Base-by-base conservation (phyloP, 129 eudicot genomes). In the Calendula officinalis region DNA sequence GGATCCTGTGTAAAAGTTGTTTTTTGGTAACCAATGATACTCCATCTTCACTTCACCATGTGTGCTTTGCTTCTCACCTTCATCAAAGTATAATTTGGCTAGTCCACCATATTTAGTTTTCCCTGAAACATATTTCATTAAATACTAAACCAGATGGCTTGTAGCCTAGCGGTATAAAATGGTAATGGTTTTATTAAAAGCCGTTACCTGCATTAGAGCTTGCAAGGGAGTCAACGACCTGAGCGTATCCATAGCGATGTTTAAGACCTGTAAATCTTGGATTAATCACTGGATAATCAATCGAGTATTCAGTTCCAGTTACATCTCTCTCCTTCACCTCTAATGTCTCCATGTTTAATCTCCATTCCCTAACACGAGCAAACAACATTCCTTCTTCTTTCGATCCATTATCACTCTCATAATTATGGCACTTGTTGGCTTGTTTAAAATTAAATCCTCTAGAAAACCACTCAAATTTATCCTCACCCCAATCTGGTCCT, bases 71-170 rank as follows among this genome's bases (percentile, higher is more conserved):
- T 71, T 34, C 14, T 51, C 40, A 3, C 78, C 73, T 64, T 83
- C 73, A 62, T 78, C 76, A 39, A 87, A 73, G 66, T 78, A 68
- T 36, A 83, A 73, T 71, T 81, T 87, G 7, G 85, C 85, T 10
- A 78, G 54, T 27, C 87, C 90, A 47, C 90, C 95, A 50, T 77
- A 87, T 67, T 83, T 86, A 6, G 80, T 33, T 43, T 53, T 62
- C 49, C 48, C 77, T 62, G 47, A 22, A 22, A 22, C 30, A 22
- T 22, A 22, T 22, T 22, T 22, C 30, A 22, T 22, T 22, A 2
- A n/a, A 11, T 6, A n/a, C n/a, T n/a, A n/a, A n/a, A n/a, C n/a
- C n/a, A n/a, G n/a, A n/a, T n/a, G n/a, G n/a, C n/a, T n/a, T n/a
- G n/a, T n/a, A n/a, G n/a, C n/a, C n/a, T n/a, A n/a, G n/a, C n/a